Base-by-base conservation (phyloP, 2,329 filamentous ascomycete species). In the Diaporthe nobilis region DNA sequence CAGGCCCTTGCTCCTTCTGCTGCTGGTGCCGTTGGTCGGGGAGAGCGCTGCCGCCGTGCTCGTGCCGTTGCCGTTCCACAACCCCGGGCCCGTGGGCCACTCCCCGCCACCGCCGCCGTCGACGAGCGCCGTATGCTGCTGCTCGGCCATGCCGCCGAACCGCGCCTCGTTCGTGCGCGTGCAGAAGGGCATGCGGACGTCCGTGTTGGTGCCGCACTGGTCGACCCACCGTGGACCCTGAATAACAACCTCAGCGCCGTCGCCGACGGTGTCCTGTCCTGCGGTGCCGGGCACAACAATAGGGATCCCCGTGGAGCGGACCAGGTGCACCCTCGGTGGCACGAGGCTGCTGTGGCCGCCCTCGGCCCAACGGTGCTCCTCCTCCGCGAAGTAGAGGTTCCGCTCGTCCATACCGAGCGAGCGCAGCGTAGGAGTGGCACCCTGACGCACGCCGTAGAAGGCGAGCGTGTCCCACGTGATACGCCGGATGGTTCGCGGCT, bases 311-410 rank as follows among this genome's bases (percentile, higher is more conserved):
- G 87, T 90, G 47, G 85, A 85, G 44, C 85, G 84, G 3, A 90
- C 87, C 10, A 80, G 83, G 81, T 86, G 90, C 76, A 85, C 84
- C 60, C 83, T 85, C 77, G 83, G 87, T 49, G 83, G 86, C 74
- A 75, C 82, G 72, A 78, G 81, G 61, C 80, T 84, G 76, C 82
- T 85, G 70, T 90, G 87, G 37, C 83, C 83, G 17, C 88, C 87
- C 12, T 83, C 83, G 4, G 88, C 83, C 84, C 87, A 89, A 42
- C 85, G 83, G 79, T 90, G 88, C 63, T 88, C 84, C 76, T 92
- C 91, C 77, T 91, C 89, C 44, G 89, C 85, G 31, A 92, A 80
- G 79, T 91, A 91, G 20, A 93, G 82, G 77, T 88, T 87, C 5
- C 74, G 76, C 5, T 81, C 84, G 78, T 91, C 89, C 47, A 93